These are phyloP conservation scores for Solanum clarkiae DNA, from an alignment of 257 asterid species.

Conservation along the genomic window DNA sequence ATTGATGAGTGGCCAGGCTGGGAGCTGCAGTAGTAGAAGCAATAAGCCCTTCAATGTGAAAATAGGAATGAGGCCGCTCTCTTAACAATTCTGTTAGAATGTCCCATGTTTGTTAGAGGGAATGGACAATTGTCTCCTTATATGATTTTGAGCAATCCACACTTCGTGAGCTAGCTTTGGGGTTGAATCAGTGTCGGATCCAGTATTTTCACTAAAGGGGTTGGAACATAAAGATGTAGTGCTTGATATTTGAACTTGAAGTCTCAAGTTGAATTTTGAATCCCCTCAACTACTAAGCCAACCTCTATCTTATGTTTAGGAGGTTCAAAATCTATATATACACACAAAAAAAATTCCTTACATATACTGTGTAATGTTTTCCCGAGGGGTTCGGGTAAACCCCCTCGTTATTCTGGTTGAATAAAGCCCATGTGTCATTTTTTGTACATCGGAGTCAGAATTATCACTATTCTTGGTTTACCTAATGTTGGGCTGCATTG, in stretches of 20 bases:
- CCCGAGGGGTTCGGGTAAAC: no score
- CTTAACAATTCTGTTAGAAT: background rate
- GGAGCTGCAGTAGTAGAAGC: background rate
- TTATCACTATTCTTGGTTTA: background rate
- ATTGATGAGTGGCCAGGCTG: background rate
- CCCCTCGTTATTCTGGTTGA: background rate
- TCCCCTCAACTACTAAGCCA: no score
- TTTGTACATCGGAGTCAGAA: background rate
- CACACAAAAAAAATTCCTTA: no score
- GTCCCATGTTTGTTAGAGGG: background rate
- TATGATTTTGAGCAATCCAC: background rate
- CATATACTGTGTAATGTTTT: no score
- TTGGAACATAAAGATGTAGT: no score
- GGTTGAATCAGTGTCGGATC: background rate
- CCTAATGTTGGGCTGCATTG: background rate
- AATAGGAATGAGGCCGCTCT: background rate
- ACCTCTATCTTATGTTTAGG: no score
- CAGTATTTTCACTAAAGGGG: no score
- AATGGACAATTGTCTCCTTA: background rate
- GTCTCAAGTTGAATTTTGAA: no score
- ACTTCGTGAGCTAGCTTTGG: background rate
- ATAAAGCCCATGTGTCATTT: background rate
- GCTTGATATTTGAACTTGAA: no score
- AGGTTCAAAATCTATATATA: no score
- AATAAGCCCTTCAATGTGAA: background rate